Conservation (phyloP, 805 yeast species). For the Yamadazyma nakazawae region DNA sequence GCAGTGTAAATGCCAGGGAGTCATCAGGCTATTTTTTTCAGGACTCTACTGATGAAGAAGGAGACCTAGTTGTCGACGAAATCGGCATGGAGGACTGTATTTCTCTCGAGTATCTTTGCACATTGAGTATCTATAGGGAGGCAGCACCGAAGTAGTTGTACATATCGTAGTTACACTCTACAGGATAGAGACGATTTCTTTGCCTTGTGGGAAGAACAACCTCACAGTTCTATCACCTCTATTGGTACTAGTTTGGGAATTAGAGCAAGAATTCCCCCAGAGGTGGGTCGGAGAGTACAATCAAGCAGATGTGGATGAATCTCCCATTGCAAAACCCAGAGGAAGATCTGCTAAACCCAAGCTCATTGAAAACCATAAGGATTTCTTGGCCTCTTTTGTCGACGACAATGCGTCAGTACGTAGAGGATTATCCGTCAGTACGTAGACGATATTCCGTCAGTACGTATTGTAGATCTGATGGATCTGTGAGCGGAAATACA, state of each 20-base stretch:
- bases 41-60: conserved; percentile 1
- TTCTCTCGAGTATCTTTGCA: not conserved
- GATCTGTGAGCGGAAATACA: conserved; percentile 7
- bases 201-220: conserved; percentile 2
- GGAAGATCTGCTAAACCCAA: conserved; percentile 6
- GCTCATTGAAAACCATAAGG: conserved; percentile 9
- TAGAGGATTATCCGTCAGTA: no score
- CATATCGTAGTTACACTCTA: conserved; percentile 1
- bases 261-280: conserved; percentile 7
- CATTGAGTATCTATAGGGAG: conserved; percentile 1
- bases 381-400: conserved; percentile 8
- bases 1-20: not conserved
- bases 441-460: no score
- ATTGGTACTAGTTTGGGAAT: conserved; percentile 9
- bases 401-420: no score
- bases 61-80: not conserved
- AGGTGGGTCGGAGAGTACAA: conserved; percentile 13
- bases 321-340: conserved; percentile 6
- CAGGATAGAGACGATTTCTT: conserved; percentile 2
- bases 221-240: conserved; percentile 2
- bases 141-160: not conserved
- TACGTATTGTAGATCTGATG: conserved; percentile 10
- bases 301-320: conserved; percentile 7
- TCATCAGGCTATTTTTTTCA: not conserved
- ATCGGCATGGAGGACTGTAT: conserved; percentile 1